Evolutionary conservation across 2,329 filamentous ascomycete genomes (phyloP).

Genomic region (Aspergillus brunneoviolaceus): DNA sequence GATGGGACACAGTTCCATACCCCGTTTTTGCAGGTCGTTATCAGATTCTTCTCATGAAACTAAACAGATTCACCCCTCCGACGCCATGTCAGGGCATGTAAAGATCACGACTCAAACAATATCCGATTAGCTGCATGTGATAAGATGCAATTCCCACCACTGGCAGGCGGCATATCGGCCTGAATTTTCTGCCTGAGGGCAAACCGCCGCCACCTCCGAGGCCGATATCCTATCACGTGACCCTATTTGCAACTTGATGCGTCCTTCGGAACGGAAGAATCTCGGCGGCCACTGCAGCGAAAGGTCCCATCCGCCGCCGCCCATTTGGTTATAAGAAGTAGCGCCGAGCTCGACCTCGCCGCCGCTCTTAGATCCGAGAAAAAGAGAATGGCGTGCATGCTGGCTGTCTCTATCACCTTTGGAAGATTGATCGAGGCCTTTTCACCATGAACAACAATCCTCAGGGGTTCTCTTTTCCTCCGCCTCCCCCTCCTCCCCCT

Average conservation of each 20-base stretch:
- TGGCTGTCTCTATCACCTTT: slow-evolving; percentile 18
- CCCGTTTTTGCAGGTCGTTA: slow-evolving; percentile 7
- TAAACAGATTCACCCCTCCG: not conserved
- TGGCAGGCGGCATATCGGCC: slow-evolving; percentile 20
- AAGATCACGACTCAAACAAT: not conserved
- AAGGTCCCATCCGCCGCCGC: slow-evolving; percentile 5
- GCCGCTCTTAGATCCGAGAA: not conserved
- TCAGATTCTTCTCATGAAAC: not conserved
- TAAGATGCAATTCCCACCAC: slow-evolving; percentile 17
- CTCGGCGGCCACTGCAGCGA: not conserved
- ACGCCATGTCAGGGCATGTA: not conserved
- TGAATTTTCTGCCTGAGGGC: slow-evolving; percentile 17
- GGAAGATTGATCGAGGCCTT: slow-evolving; percentile 24
- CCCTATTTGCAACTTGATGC: not conserved
- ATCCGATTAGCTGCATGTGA: slow-evolving; percentile 2
- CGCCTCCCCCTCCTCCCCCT: slow-evolving; percentile 44
- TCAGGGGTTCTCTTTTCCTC: slow-evolving; percentile 48
- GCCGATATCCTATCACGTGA: slow-evolving; percentile 11
- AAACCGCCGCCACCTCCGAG: not conserved
- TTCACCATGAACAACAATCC: slow-evolving; percentile 35
- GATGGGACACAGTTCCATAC: slow-evolving; percentile 18
- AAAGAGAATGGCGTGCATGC: slow-evolving; percentile 26
- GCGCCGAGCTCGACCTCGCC: not conserved
- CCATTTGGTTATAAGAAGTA: slow-evolving; percentile 4
- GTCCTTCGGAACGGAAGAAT: slow-evolving; percentile 26